Evolutionary conservation across 169 alveolate genomes (phyloP).

Genomic region (Plasmodium blacklocki): DNA sequence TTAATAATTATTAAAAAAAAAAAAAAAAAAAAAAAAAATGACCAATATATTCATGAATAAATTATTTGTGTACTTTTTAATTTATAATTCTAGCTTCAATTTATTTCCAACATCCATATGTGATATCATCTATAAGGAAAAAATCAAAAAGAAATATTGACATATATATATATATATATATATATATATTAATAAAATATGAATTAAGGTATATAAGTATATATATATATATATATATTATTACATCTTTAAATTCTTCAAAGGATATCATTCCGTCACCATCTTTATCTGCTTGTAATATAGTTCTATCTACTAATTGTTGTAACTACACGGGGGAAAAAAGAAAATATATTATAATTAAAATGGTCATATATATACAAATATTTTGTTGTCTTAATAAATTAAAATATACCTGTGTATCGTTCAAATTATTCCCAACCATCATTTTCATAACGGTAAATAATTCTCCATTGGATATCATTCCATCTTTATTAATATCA

Average conservation of each 20-base stretch:
- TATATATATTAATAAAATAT: not conserved
- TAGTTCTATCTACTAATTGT: slow-evolving; percentile 97
- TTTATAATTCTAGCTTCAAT: slow-evolving; percentile 78
- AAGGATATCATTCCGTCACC: slow-evolving; percentile 97
- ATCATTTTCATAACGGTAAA: slow-evolving; percentile 96
- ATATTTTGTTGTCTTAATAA: not conserved
- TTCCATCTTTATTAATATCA: slow-evolving; percentile 97
- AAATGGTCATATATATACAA: not conserved
- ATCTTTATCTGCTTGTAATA: slow-evolving; percentile 97
- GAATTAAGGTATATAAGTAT: slow-evolving; percentile 12
- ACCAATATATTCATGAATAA: not conserved
- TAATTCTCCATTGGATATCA: slow-evolving; percentile 97
- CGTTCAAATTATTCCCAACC: slow-evolving; percentile 98
- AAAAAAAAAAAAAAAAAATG: slow-evolving; percentile 1
- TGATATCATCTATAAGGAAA: slow-evolving; percentile 81
- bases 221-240: slow-evolving; percentile 5
- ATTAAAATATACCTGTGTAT: slow-evolving; percentile 88
- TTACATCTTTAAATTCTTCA: slow-evolving; percentile 92
- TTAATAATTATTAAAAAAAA: slow-evolving; percentile 2
- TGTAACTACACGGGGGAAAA: slow-evolving; percentile 87
- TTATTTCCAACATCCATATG: slow-evolving; percentile 86
- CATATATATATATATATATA: not conserved
- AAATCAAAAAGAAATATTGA: not conserved
- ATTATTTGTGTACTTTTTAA: slow-evolving; percentile 12
- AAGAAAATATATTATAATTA: not conserved